Evolutionary conservation across 2,329 filamentous ascomycete genomes (phyloP), one percentile per base, ranked within the genome.

Genomic region (Clonostachys rosea): DNA sequence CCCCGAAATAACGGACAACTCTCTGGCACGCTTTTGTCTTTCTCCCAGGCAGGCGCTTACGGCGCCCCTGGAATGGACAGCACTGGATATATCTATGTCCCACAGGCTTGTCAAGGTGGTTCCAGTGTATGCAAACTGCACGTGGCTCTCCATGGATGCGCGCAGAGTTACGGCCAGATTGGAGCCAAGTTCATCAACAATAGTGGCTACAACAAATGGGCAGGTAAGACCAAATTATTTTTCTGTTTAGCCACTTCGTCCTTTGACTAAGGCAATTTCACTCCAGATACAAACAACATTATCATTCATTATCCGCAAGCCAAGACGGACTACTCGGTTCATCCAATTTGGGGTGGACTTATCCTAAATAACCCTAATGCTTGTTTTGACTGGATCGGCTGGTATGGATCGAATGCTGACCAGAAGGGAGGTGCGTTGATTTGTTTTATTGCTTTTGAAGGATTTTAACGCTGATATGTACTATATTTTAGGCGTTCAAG

Each of bases 341-440:
- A 42, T 8, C 12, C 30, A n/a, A 30, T 42, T 24, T 40, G 47
- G 49, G 46, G 33, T 42, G 24, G 49, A 42, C 17, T n/a, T 13
- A 35, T 47, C 34, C 34, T 48, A 5, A 43, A 46, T 10, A 48
- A 50, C 34, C 49, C 49, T 6, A 48, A 50, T 30, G 46, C 42
- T 14, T 50, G 49, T 40, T 50, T 42, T 39, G 46, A 48, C 39
- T 50, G 49, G 49, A 39, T 41, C 35, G 49, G 46, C 40, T 50
- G 49, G 49, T 50, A 50, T 16, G 49, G 49, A 6, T 14, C 47
- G 10, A 43, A 50, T 40, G 46, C 49, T 18, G 49, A 50, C 20
- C 49, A 48, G 36, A 50, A 46, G 42, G 43, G 42, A 17, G 49
- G 46, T 48, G 40, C 40, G 49, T 41, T 12, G 18, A 18, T 18